Evolutionary conservation across 1,139 yeast species (phyloP).

Genomic region (Pichia terricola): DNA sequence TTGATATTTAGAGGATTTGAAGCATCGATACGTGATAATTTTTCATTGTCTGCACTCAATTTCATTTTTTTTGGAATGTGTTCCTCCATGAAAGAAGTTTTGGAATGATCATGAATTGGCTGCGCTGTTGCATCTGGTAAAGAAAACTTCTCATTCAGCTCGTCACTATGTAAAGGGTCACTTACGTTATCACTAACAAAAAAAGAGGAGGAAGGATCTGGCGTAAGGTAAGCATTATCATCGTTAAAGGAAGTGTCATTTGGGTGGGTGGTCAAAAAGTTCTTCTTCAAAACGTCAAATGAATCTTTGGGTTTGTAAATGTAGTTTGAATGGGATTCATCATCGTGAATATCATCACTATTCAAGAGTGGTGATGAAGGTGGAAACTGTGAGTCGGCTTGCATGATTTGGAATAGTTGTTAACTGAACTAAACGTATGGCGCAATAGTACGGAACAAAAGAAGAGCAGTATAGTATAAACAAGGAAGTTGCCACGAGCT

Average conservation of each 20-base stretch:
- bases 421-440: too few relatives aligned
- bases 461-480: too few relatives aligned
- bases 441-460: too few relatives aligned
- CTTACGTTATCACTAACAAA: conserved; percentile 22
- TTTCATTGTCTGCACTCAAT: too few relatives aligned
- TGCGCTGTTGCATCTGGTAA: neutral
- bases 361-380: conserved; percentile 18
- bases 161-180: conserved; percentile 1
- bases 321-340: too few relatives aligned
- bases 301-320: too few relatives aligned
- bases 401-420: too few relatives aligned
- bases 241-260: neutral
- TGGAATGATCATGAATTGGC: neutral
- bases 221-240: conserved; percentile 29
- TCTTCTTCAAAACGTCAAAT: too few relatives aligned
- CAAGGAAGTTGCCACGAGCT: too few relatives aligned
- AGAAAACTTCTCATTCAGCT: neutral
- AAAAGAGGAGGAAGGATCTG: conserved; percentile 34
- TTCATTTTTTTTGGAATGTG: neutral
- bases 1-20: conserved; percentile 11
- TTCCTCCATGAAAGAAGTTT: neutral
- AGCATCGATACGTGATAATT: conserved; percentile 18
- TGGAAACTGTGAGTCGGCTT: conserved; percentile 14
- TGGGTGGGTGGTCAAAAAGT: too few relatives aligned
- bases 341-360: neutral